A percentile compares a stretch with the other conserved stretches of the same genome.
These are phyloP conservation scores for Zygoascus hellenicus DNA, from an alignment of 1,139 yeast species.

Conservation along the genomic window DNA sequence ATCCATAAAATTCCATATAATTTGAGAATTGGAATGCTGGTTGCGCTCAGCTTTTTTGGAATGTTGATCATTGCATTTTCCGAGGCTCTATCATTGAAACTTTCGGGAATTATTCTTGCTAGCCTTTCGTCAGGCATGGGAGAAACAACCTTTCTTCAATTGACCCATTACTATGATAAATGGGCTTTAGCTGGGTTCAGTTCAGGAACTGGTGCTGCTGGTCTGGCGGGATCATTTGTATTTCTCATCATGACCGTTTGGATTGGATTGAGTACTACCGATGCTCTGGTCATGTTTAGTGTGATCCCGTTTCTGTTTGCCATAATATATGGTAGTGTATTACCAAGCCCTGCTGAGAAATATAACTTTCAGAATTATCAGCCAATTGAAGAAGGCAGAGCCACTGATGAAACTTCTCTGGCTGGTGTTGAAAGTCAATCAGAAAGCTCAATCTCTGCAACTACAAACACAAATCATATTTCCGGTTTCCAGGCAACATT, in stretches of 20 bases:
- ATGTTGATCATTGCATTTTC: conserved; percentile 63
- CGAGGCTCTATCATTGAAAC: conserved; percentile 34
- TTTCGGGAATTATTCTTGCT: conserved; percentile 75
- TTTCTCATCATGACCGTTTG: conserved; percentile 53
- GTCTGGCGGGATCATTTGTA: conserved; percentile 67
- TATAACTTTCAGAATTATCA: not conserved
- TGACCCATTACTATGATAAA: conserved; percentile 58
- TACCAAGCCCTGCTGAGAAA: conserved; percentile 17
- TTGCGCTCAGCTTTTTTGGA: conserved; percentile 60
- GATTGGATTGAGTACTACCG: conserved; percentile 41
- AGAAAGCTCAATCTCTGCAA: not conserved
- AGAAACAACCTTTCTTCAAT: conserved; percentile 77
- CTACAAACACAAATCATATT: not conserved
- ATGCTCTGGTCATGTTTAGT: conserved; percentile 45
- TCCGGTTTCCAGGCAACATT: conserved; percentile 2
- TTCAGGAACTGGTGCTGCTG: conserved; percentile 95
- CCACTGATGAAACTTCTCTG: not conserved
- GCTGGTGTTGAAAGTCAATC: not conserved
- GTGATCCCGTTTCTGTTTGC: conserved; percentile 25
- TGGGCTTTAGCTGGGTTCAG: conserved; percentile 78
- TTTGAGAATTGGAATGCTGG: conserved; percentile 49
- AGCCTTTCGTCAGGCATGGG: conserved; percentile 86
- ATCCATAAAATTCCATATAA: conserved; percentile 60
- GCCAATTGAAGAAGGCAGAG: conserved; percentile 1
- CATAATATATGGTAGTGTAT: conserved; percentile 18